Evolutionary conservation across 495 filamentous ascomycete species (phyloP).

Genomic region (Penicillium parvum): DNA sequence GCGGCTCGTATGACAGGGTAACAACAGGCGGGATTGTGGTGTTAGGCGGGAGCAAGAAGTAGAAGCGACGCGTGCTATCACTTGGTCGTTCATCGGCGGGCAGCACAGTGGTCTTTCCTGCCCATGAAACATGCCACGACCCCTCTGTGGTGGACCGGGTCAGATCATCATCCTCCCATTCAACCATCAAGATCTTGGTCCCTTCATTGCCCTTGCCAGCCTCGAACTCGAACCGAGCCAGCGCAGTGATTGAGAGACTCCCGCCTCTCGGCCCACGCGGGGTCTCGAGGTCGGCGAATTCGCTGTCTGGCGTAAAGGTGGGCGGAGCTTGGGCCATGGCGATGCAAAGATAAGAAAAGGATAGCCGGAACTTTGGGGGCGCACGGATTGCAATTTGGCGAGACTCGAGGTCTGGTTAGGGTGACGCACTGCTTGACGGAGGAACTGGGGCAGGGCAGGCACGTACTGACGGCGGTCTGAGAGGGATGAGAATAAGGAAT

Average conservation of each 20-base stretch:
- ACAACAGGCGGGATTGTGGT: constrained; percentile 62
- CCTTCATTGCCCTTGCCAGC: constrained; percentile 71
- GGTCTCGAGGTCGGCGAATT: constrained; percentile 33
- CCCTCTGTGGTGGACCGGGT: constrained; percentile 30
- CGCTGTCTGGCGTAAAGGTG: constrained; percentile 36
- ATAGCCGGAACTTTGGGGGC: constrained; percentile 3
- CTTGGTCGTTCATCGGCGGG: constrained; percentile 56
- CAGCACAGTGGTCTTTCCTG: constrained; percentile 63
- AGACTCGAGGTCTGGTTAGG: neutral
- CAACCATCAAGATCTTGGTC: constrained; percentile 80
- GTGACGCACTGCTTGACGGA: constrained; percentile 3
- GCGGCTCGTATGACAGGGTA: constrained; percentile 52
- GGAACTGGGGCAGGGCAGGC: neutral
- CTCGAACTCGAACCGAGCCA: constrained; percentile 85
- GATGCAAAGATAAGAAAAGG: neutral
- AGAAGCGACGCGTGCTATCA: constrained; percentile 58
- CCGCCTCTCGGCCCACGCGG: constrained; percentile 17
- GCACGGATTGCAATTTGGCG: constrained; percentile 6
- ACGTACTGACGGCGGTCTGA: constrained; percentile 1
- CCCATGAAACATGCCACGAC: constrained; percentile 72
- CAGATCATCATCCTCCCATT: constrained; percentile 64
- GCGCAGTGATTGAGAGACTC: constrained; percentile 43
- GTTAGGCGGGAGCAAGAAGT: constrained; percentile 68
- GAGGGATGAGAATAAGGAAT: neutral
- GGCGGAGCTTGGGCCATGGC: constrained; percentile 21